A percentile compares a stretch with the other conserved stretches of the same genome.
These are phyloP conservation scores for Crepidotus variabilis DNA, from an alignment of 768 basidiomycete genomes.

Conservation along the genomic window DNA sequence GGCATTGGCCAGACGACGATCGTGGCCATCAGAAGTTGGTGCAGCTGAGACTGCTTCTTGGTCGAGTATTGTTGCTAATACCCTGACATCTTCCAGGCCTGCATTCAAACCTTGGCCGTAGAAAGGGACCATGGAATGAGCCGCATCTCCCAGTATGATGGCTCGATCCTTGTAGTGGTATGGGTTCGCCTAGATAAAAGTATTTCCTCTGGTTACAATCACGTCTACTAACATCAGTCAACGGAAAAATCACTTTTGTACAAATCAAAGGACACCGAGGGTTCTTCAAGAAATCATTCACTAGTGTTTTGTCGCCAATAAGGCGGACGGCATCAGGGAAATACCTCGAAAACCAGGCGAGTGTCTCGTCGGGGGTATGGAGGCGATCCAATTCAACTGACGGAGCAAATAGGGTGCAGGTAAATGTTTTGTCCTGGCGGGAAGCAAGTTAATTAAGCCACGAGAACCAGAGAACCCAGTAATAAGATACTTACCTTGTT, in stretches of 20 bases:
- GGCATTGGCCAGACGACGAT: constrained; percentile 59
- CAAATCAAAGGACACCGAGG: constrained; percentile 88
- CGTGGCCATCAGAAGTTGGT: constrained; percentile 35
- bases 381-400: constrained; percentile 71
- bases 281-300: constrained; percentile 78
- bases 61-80: constrained; percentile 73
- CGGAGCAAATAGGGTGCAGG: constrained; percentile 93
- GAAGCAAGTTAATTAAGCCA: constrained; percentile 25
- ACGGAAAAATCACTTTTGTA: constrained; percentile 66
- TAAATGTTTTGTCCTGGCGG: constrained; percentile 90
- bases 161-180: constrained; percentile 90
- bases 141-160: constrained; percentile 89
- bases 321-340: constrained; percentile 86
- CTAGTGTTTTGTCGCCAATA: constrained; percentile 77
- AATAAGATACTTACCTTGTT: constrained; percentile 70
- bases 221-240: constrained; percentile 14
- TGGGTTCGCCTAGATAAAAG: constrained; percentile 60
- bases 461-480: constrained; percentile 15
- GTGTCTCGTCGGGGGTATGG: constrained; percentile 47
- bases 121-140: constrained; percentile 99
- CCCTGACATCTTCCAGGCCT: constrained; percentile 94
- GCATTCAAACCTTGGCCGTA: constrained; percentile 98
- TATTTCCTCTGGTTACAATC: constrained; percentile 19
- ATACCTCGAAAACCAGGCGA: constrained; percentile 75
- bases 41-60: constrained; percentile 61